Percentiles rank a stretch among this genome's conserved stretches.
Conservation (phyloP, 2,329 filamentous ascomycete species). For the Rachicladosporium sp. region DNA sequence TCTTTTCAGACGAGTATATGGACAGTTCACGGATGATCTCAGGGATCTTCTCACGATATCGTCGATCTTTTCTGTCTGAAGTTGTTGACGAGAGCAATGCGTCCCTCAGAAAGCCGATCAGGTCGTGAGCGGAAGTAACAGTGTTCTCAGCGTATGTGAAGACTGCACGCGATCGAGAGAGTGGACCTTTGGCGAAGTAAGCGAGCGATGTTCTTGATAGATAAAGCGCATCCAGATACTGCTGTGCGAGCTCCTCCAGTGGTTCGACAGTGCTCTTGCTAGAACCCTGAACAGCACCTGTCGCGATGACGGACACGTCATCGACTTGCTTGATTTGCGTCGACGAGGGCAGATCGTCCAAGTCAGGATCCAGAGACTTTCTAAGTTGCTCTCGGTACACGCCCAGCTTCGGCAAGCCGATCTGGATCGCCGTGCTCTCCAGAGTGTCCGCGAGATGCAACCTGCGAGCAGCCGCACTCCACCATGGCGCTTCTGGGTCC, state of each 20-base stretch:
- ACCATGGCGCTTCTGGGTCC: conserved; percentile 5
- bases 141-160: conserved; percentile 53
- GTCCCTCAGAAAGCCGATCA: conserved; percentile 52
- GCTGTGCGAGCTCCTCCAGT: conserved; percentile 20
- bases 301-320: not conserved
- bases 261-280: conserved; percentile 3
- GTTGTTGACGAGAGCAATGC: conserved; percentile 32
- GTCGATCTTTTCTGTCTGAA: conserved; percentile 54
- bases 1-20: conserved; percentile 18
- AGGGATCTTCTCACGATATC: conserved; percentile 55
- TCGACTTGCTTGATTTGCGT: not conserved
- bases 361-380: not conserved
- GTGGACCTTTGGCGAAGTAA: conserved; percentile 72
- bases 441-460: too few relatives aligned
- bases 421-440: too few relatives aligned
- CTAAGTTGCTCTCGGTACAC: not conserved
- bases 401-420: conserved; percentile 9
- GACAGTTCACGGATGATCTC: conserved; percentile 48
- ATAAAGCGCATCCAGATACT: conserved; percentile 36
- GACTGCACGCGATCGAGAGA: conserved; percentile 60
- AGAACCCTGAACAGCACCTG: not conserved
- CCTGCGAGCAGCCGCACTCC: conserved; percentile 3
- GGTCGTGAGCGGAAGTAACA: conserved; percentile 47
- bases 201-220: conserved; percentile 57
- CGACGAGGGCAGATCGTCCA: conserved; percentile 8